These are phyloP conservation scores for Pseudozyma sp. DNA, from an alignment of 1,284 basidiomycete genomes.

Conservation along the genomic window DNA sequence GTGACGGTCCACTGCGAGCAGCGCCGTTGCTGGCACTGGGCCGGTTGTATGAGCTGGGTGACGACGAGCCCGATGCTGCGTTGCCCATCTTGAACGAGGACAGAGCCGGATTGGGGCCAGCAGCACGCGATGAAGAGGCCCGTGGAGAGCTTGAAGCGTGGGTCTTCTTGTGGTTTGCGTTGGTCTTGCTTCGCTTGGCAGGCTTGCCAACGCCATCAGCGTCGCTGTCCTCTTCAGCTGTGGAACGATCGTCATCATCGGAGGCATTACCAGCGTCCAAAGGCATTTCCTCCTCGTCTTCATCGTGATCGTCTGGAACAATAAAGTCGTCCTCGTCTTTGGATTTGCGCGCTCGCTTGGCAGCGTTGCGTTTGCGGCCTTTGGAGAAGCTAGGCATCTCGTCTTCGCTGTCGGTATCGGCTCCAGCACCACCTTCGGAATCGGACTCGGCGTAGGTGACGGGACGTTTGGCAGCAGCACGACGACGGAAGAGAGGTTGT, in stretches of 20 bases:
- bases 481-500: conserved; percentile 46
- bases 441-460: conserved; percentile 58
- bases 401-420: conserved; percentile 39
- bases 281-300: conserved; percentile 32
- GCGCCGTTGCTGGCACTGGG: conserved; percentile 11
- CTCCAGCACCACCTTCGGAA: conserved; percentile 38
- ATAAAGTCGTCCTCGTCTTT: conserved; percentile 60
- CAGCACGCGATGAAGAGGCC: conserved; percentile 16
- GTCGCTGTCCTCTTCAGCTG: conserved; percentile 26
- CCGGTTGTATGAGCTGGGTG: conserved; percentile 10
- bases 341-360: conserved; percentile 36
- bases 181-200: conserved; percentile 17
- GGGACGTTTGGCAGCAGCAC: conserved; percentile 45
- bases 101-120: conserved; percentile 24
- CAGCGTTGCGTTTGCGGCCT: conserved; percentile 14
- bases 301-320: conserved; percentile 52
- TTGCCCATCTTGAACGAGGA: conserved; percentile 35
- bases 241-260: conserved; percentile 20
- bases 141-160: neutral
- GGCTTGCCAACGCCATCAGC: conserved; percentile 20
- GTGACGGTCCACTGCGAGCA: conserved; percentile 18
- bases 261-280: conserved; percentile 36
- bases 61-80: conserved; percentile 18
- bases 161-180: conserved; percentile 6
- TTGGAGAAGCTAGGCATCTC: conserved; percentile 24